Evolutionary conservation across 345 rosid genomes (phyloP).

Genomic region (Bretschneidera sinensis): DNA sequence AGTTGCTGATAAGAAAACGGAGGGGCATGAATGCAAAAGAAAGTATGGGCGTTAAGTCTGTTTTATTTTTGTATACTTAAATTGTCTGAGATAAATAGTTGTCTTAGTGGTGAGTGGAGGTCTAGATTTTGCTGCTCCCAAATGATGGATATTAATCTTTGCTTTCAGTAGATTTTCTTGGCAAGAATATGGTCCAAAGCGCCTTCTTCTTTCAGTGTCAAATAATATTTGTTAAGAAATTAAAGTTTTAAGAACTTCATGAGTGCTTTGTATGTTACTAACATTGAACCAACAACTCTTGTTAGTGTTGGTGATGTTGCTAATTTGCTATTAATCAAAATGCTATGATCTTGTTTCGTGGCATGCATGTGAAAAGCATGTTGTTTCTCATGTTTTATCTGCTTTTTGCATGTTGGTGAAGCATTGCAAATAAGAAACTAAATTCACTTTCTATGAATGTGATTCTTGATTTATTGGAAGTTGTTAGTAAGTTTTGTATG

Average conservation of each 20-base stretch:
- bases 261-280: background rate
- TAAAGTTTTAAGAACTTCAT: background rate
- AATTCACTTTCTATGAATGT: too few species aligned
- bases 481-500: too few species aligned
- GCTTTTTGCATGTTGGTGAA: too few species aligned
- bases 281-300: background rate
- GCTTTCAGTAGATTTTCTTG: background rate
- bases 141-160: too few species aligned
- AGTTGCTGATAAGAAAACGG: background rate
- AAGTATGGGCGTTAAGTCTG: background rate
- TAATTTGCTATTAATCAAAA: background rate
- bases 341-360: background rate
- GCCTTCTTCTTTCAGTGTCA: background rate
- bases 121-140: too few species aligned
- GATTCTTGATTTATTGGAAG: too few species aligned
- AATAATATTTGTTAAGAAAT: background rate
- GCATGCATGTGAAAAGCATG: too few species aligned
- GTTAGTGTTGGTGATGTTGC: background rate
- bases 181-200: background rate
- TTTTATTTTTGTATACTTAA: background rate
- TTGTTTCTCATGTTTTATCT: background rate
- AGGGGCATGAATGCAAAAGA: background rate
- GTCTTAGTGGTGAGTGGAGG: background rate
- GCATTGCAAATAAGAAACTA: too few species aligned
- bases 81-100: background rate